Evolutionary conservation across 352 stramenopile genomes (phyloP), one percentile per base, ranked within the genome.

Genomic region (Pythium brassicae): DNA sequence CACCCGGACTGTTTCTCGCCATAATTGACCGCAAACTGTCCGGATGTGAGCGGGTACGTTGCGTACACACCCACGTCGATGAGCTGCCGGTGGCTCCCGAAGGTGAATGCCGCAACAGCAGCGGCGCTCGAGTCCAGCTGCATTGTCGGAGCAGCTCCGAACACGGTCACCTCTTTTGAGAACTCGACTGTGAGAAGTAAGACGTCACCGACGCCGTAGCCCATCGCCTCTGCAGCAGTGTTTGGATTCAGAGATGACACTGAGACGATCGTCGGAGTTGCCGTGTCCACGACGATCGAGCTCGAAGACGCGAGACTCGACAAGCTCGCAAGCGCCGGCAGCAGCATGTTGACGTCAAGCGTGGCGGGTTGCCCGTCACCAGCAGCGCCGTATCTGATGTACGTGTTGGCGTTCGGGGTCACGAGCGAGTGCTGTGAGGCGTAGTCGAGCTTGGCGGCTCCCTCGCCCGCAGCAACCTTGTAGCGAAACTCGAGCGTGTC

Each of bases 151-250:
- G 20, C 14, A 17, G 59, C 48, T 0, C 76, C 82, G 2, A 59
- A 43, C 2, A 92, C 75, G 4, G 56, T 29, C 1, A 95, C 69
- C 19, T 85, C 74, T 2, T 62, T 66, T 0, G 83, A 87, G 37
- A 88, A 94, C 19, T 66, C 55, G 19, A 92, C 80, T 3, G 74
- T 61, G 23, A 95, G 64, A 20, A 90, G 69, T 22, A 95, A 59
- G 10, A 87, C 69, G 40, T 93, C 82, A 2, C 83, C 86, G 9
- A 83, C 54, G 4, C 80, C 83, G 47, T 90, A 94, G 1, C 68
- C 75, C 25, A 59, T 42, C 0, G 47, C 72, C 8, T 65, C 66
- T 23, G n/a, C 27, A 12, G 44, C 50, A 4, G 68, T 78, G 51
- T 83, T 50, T 1, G 54, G 17, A 37, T 74, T 68, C 42, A 57